phyloP scores from a whole-genome alignment of 2,329 filamentous ascomycete genomes.

The Ophiostoma tasmaniense region DNA sequence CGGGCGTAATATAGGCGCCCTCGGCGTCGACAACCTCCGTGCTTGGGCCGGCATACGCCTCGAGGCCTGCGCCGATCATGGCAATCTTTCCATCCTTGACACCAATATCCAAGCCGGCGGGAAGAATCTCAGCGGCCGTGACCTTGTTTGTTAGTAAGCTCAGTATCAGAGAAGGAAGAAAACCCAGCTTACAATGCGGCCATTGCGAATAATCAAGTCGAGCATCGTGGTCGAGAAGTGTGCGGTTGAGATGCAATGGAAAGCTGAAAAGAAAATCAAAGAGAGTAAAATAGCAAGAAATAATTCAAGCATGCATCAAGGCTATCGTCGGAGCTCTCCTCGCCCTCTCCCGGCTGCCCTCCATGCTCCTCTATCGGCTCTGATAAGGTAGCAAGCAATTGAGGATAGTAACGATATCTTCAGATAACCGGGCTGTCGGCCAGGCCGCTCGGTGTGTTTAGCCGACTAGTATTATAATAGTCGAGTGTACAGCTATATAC shows the following conservation, averaged over 20 bases:
- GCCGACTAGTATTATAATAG: neutral
- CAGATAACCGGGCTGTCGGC: neutral
- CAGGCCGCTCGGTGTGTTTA: neutral
- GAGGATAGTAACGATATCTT: neutral
- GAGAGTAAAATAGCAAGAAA: neutral
- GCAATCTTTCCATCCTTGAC: slow-evolving; percentile 37
- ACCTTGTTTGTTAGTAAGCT: neutral
- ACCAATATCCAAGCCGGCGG: slow-evolving; percentile 33
- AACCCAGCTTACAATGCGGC: slow-evolving; percentile 30
- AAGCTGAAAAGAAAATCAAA: too few relatives aligned
- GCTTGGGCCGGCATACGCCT: slow-evolving; percentile 25
- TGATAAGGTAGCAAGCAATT: neutral
- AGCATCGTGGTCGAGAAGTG: slow-evolving; percentile 18
- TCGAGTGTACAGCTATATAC: neutral
- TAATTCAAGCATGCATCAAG: neutral
- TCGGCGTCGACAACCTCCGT: slow-evolving; percentile 33
- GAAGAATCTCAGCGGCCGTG: slow-evolving; percentile 32
- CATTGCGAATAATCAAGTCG: slow-evolving; percentile 37
- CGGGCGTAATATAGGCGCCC: slow-evolving; percentile 36
- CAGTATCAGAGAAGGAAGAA: neutral
- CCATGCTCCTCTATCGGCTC: neutral
- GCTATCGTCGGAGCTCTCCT: neutral
- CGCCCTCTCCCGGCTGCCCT: neutral
- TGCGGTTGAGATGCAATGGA: neutral
- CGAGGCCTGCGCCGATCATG: slow-evolving; percentile 32